These are phyloP conservation scores for Lophium mytilinum DNA, from an alignment of 495 filamentous ascomycete genomes.

Conservation along the genomic window DNA sequence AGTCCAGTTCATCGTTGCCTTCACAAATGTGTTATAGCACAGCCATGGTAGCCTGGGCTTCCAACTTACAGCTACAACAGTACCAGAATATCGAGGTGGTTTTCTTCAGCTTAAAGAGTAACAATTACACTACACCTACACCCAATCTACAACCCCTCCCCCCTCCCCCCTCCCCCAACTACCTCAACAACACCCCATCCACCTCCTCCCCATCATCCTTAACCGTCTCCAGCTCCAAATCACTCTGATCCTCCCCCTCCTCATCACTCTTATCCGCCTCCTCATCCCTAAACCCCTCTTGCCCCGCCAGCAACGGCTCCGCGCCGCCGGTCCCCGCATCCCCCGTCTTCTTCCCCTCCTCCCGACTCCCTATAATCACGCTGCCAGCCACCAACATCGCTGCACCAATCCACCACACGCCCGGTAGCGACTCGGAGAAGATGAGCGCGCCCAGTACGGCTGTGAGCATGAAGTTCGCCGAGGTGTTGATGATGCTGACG, in stretches of 20 bases:
- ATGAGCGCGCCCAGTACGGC: constrained; percentile 72
- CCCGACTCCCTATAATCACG: constrained; percentile 79
- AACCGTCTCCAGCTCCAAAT: constrained; percentile 15
- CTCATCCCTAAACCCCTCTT: not conserved
- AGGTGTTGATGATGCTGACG: constrained; percentile 88
- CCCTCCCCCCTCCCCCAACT: not conserved
- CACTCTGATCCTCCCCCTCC: constrained; percentile 3
- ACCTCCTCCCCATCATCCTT: constrained; percentile 14
- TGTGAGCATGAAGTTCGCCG: constrained; percentile 84
- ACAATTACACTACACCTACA: too few species aligned
- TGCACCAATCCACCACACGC: constrained; percentile 85
- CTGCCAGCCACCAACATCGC: constrained; percentile 78
- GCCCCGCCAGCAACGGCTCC: constrained; percentile 13
- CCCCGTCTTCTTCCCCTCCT: constrained; percentile 43
- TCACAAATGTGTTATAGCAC: too few species aligned
- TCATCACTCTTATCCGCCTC: constrained; percentile 1
- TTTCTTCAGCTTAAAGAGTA: too few species aligned
- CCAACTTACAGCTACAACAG: too few species aligned
- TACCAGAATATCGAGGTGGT: too few species aligned
- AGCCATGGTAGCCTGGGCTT: too few species aligned
- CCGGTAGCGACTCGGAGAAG: constrained; percentile 62
- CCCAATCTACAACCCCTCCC: not conserved
- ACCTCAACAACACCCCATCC: constrained; percentile 22
- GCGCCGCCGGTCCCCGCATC: constrained; percentile 5
- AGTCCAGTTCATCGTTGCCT: too few species aligned